Base-by-base conservation (phyloP, 2,329 filamentous ascomycete species). In the Pyrenophora seminiperda region DNA sequence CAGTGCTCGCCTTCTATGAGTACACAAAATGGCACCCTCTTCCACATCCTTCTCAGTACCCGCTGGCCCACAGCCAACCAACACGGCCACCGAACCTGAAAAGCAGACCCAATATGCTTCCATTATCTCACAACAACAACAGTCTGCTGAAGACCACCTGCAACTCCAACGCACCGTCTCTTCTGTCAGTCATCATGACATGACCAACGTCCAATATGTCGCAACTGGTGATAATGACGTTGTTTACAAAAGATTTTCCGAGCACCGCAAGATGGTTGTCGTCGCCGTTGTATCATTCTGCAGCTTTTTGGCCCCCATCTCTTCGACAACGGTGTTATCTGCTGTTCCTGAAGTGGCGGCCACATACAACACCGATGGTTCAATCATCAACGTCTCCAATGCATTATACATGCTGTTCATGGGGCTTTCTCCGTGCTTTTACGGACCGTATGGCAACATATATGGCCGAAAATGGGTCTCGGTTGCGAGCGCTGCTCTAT, bases 331-430 rank as follows among this genome's bases (percentile, higher is more conserved):
- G 1, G 83, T 92, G 7, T 73, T 93, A 10, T 81, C 88, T 1
- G 89, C 88, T 2, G 83, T 88, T 1, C 88, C 89, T 1, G 89
- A 93, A 69, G 85, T 93, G 4, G 87, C 88, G 1, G 69, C 67
- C 3, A 84, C 83, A 6, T 90, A 83, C 66, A 57, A 76, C 31
- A 90, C 86, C 0, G 87, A 82, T 0, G 86, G 85, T 4, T 82
- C 81, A 7, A 81, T 91, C 48, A 85, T 92, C 67, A 89, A 90
- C 65, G 72, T 88, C 36, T 86, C 82, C 65, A 93, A 92, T 73
- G 88, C 89, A 0, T 72, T 87, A n/a, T 90, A 90, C 60, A 81
- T 90, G 76, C 71, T 86, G 4, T 85, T 87, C 60, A 92, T 91
- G 88, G 88, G 86, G 0, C 47, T 72, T 1, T 68, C 66, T 32